Evolutionary conservation across 352 stramenopile species (phyloP), one percentile per base, ranked within the genome.

Genomic region (Aphanomyces euteiches): DNA sequence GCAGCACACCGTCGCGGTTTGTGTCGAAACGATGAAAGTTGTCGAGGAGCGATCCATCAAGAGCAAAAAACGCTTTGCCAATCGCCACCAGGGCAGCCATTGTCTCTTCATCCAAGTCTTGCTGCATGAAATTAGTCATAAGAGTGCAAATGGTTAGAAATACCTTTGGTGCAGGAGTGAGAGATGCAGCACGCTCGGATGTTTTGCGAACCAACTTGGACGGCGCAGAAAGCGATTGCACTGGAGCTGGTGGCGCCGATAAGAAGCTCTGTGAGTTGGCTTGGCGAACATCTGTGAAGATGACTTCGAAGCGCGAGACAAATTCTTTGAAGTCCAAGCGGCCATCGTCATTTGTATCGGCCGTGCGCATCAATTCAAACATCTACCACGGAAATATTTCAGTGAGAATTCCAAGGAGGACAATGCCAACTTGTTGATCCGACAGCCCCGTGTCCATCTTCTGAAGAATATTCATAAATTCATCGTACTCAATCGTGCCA

Each of bases 301-400:
- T 95, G 5, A 97, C 84, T 66, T 96, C 88, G 48, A 98, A 98
- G 39, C 92, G 85, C 57, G 90, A 81, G 37, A 83, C 85, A 69
- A 98, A 98, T 77, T 98, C 92, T 38, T 84, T 80, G 47, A 97
- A 95, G 58, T 96, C 88, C 66, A 98, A 96, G 56, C 88, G 87
- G 34, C 87, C 90, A 67, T 97, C 91, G 67, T 96, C 87, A 74
- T 98, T 96, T 37, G 90, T 92, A 72, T 97, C 91, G 34, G 95
- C 84, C 15, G 88, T 95, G 40, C 92, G 86, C 92, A 98, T 98
- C 28, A 98, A 78, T 69, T 96, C 90, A 60, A 95, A 98, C 37
- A 97, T 90, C 74, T 86, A 76, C 5, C 54, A 34, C 28, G 28
- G 28, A 28, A 28, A 28, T 28, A 28, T 28, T n/a, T n/a, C 28